A percentile compares a stretch with the other conserved stretches of the same genome.
These are phyloP conservation scores for Dendrocalamus latiflorus DNA, from an alignment of 202 grass and related monocot genomes.

Conservation along the genomic window DNA sequence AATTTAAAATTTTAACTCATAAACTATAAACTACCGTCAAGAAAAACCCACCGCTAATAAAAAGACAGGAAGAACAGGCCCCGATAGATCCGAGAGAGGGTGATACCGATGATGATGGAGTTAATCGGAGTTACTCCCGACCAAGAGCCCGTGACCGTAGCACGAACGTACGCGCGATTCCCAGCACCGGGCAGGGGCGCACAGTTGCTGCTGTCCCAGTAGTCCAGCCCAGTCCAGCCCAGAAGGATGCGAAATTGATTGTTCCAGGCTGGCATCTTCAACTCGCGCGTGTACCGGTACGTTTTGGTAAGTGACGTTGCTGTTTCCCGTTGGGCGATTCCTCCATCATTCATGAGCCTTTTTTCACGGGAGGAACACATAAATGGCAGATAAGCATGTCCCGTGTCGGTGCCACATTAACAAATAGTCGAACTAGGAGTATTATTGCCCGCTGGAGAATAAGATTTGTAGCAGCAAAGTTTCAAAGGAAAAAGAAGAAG, in stretches of 20 bases:
- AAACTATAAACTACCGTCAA: no score
- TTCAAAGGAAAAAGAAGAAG: no score
- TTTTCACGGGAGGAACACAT: constrained; percentile 24
- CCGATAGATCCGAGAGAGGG: no score
- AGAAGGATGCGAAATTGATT: neutral
- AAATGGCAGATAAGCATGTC: constrained; percentile 1
- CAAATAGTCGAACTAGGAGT: neutral
- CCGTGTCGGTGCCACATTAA: constrained; percentile 18
- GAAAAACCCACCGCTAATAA: no score
- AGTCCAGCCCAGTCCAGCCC: no score
- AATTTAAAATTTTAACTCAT: no score
- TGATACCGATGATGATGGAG: no score
- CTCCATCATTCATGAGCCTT: neutral
- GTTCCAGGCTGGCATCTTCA: constrained; percentile 21
- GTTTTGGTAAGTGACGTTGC: neutral
- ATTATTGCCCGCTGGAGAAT: neutral
- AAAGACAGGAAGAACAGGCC: no score
- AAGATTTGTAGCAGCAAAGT: neutral
- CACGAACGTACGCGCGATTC: neutral
- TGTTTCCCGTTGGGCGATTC: neutral
- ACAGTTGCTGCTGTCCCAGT: no score
- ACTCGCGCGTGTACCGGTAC: neutral
- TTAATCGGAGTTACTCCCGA: neutral
- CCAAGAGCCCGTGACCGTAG: constrained; percentile 18
- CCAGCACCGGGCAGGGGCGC: neutral